Base-by-base conservation (phyloP, 2,329 filamentous ascomycete genomes). In the Claviceps fusiformis region DNA sequence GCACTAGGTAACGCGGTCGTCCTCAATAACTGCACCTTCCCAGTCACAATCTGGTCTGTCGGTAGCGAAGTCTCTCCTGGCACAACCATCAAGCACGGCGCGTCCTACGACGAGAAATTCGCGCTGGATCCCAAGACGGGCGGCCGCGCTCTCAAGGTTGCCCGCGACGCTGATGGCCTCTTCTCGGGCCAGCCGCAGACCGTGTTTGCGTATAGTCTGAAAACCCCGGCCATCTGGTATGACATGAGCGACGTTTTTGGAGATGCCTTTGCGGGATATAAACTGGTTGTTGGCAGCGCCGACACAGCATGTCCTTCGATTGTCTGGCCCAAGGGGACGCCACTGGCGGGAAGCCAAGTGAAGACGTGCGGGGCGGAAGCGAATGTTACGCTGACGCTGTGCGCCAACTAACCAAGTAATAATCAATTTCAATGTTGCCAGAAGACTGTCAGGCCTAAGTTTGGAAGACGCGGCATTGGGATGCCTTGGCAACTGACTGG, bases 171-270 rank as follows among this genome's bases (percentile, higher is more conserved):
- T 31, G 64, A 72, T 58, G 71, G 71, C 44, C 64, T 73, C 46
- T 72, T 63, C 64, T 69, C 64, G 3, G 69, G 69, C 57, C 65
- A 66, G n/a, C 63, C 71, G 29, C 68, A 73, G 66, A 68, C 67
- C 59, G 64, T 67, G 58, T 72, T 68, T 50, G 70, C 71, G 41
- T 72, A 70, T 61, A 71, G 59, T 62, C 66, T 73, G 37, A 65
- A 70, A 52, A 61, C 60, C 54, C 57, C 45, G 53, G 57, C 57
- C 6, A 56, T 73, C 53, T 73, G 67, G 67, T 73, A 72, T 56
- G 71, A 73, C 56, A 60, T 73, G 29, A 68, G 63, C 60, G 64
- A 66, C 57, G 67, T 71, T 17, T 73, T 73, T 50, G 71, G 71
- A n/a, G 65, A 72, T 54, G 60, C 66, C 5, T 71, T 73, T 29